Base-by-base conservation (phyloP, 1,284 basidiomycete genomes). In the Xerocomus minutiporus region DNA sequence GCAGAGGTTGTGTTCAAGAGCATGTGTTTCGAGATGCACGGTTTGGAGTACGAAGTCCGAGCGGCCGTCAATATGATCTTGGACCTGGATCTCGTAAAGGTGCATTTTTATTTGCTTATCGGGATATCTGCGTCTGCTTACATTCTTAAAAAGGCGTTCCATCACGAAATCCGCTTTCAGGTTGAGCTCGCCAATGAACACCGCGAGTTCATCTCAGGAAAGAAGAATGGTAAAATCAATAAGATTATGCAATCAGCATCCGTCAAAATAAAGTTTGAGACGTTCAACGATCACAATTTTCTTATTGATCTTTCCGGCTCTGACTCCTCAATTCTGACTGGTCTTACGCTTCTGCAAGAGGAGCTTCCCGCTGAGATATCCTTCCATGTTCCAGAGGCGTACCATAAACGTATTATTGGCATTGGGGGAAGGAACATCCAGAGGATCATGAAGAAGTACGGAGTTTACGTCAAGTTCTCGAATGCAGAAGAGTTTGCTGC, bases 221-320 rank as follows among this genome's bases (percentile, higher is more conserved):
- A 97, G 78, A 97, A 97, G 79, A 97, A 97, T 62, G 94, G 94
- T 56, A 97, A 97, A 75, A 93, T 97, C 70, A 97, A 97, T 78
- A 97, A 97, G 75, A 95, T 97, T 68, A 97, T 96, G 92, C 93
- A 96, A 73, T 88, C 86, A 7, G 89, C 92, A 34, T 91, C 91
- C 64, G 94, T 96, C 63, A 96, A 97, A 72, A 97, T 99, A 80
- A 97, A 97, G 74, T 99, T 98, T 64, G 96, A 99, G 77, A 97
- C 95, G 4, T 94, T 97, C 76, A 95, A 97, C 71, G 95, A 98
- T 69, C 91, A 97, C 76, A 99, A 99, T 72, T 99, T 99, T 76
- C 80, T 98, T 62, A 98, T 99, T 70, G 94, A 97, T 70, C 86
- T 94, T 60, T 82, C 91, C 17, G 90, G 91, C 25, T 88, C 83